phyloP scores from a whole-genome alignment of 306 rosid species.

The Inga oerstediana region DNA sequence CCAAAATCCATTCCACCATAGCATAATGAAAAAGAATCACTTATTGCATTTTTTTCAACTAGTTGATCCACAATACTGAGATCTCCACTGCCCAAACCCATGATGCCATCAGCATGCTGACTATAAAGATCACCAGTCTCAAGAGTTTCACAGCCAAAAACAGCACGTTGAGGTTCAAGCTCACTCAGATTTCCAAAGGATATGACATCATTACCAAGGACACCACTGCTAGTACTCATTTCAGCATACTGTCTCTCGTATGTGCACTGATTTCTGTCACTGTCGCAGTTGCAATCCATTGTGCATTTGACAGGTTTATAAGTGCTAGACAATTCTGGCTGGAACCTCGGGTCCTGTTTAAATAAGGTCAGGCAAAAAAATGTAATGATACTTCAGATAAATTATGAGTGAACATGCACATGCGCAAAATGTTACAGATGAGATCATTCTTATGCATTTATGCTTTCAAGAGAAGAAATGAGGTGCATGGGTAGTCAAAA shows the following conservation, averaged over 20 bases:
- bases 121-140: constrained; percentile 92
- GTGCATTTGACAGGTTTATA: constrained; percentile 80
- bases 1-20: constrained; percentile 99
- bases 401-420: constrained; percentile 6
- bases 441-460: constrained; percentile 6
- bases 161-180: constrained; percentile 74
- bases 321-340: constrained; percentile 74
- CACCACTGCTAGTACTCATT: constrained; percentile 88
- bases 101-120: constrained; percentile 95
- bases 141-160: constrained; percentile 87
- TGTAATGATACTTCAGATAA: constrained; percentile 29
- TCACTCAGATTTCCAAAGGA: constrained; percentile 83
- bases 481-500: not conserved
- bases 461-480: constrained; percentile 12
- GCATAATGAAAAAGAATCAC: constrained; percentile 90
- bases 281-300: constrained; percentile 73
- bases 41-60: constrained; percentile 73
- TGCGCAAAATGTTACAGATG: constrained; percentile 6
- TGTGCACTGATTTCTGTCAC: constrained; percentile 57
- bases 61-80: constrained; percentile 89
- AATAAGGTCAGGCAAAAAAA: constrained; percentile 26
- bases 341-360: constrained; percentile 81
- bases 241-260: constrained; percentile 96
- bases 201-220: constrained; percentile 82
- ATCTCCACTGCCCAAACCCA: constrained; percentile 96